Base-by-base conservation (phyloP, 2,329 filamentous ascomycete species). In the Fusarium denticulatum region DNA sequence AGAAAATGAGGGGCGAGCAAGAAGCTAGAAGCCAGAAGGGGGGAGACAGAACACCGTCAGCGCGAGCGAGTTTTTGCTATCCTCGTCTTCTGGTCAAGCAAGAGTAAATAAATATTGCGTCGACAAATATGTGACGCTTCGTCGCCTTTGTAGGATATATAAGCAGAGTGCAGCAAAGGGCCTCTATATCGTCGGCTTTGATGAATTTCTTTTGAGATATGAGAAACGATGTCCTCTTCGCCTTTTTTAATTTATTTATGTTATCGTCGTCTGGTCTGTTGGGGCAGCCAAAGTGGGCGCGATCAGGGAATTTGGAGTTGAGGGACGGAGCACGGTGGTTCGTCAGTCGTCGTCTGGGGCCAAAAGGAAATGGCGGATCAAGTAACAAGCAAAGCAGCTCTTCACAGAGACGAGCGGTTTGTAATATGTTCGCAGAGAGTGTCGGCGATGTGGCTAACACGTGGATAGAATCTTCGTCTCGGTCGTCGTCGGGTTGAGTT, bases 401-500 rank as follows among this genome's bases (percentile, higher is more conserved):
- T 60, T 73, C 71, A 55, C 66, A 42, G 34, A 60, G 63, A 71
- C 62, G 70, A 45, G 66, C 69, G 52, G 53, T 53, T 64, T 59
- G 39, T 39, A 59, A 67, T 72, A 65, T 74, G 61, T 77, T 77
- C 64, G 67, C 61, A 74, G 67, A 66, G 56, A 36, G 76, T 77
- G 74, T 78, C 43, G 53, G 66, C 74, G 76, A 68, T 74, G 64
- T 26, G 65, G 74, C 74, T 67, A 77, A 78, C 76, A 78, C 76
- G 61, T 65, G 34, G 28, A 46, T 67, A 42, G 40, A 69, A 40
- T 65, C 59, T 77, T 76, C 67, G 73, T 76, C 72, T 75, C 64
- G 73, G 72, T 77, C 74, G 76, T 78, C 75, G 69, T 76, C 68
- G 66, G 66, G 73, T 77, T 76, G 72, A 77, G 76, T 75, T 75